phyloP scores from a whole-genome alignment of 768 basidiomycete genomes.

The Ramaria sp. region DNA sequence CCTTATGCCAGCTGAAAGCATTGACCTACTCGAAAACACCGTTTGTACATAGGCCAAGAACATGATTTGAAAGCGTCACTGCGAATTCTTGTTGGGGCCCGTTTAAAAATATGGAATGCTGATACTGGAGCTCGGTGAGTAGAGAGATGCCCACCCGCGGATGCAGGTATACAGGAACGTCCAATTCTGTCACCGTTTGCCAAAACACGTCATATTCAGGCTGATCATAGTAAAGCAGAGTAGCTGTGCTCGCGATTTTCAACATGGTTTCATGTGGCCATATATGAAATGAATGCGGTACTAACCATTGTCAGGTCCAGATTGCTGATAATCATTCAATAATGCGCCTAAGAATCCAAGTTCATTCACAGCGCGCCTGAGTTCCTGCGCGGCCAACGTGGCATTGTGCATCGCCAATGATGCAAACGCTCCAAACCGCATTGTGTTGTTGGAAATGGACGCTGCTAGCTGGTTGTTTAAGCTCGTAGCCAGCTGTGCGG shows the following conservation, averaged over 20 bases:
- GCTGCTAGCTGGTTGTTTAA: slow-evolving; percentile 6
- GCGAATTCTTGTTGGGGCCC: slow-evolving; percentile 9
- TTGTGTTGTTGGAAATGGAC: slow-evolving; percentile 10
- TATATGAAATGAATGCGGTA: neutral
- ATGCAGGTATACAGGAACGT: slow-evolving; percentile 12
- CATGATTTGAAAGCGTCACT: slow-evolving; percentile 6
- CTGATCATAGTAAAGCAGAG: slow-evolving; percentile 10
- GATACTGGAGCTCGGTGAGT: slow-evolving; percentile 7
- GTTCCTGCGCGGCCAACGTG: slow-evolving; percentile 7
- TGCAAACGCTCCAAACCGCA: slow-evolving; percentile 11
- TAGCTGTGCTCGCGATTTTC: neutral
- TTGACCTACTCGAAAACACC: slow-evolving; percentile 6
- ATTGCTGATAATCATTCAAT: slow-evolving; percentile 12
- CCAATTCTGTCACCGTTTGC: slow-evolving; percentile 6
- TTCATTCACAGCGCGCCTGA: slow-evolving; percentile 7
- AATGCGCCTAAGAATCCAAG: slow-evolving; percentile 10
- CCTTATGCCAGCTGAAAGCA: neutral
- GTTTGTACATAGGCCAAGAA: slow-evolving; percentile 8
- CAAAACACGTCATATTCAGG: slow-evolving; percentile 11
- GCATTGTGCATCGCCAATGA: slow-evolving; percentile 11
- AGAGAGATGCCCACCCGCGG: slow-evolving; percentile 3
- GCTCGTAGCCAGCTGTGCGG: neutral
- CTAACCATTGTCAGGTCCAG: slow-evolving; percentile 9
- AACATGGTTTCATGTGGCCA: neutral
- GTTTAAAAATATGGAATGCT: slow-evolving; percentile 1